Conservation (phyloP, 495 filamentous ascomycete species). For the Podospora bellae-mahoneyi region DNA sequence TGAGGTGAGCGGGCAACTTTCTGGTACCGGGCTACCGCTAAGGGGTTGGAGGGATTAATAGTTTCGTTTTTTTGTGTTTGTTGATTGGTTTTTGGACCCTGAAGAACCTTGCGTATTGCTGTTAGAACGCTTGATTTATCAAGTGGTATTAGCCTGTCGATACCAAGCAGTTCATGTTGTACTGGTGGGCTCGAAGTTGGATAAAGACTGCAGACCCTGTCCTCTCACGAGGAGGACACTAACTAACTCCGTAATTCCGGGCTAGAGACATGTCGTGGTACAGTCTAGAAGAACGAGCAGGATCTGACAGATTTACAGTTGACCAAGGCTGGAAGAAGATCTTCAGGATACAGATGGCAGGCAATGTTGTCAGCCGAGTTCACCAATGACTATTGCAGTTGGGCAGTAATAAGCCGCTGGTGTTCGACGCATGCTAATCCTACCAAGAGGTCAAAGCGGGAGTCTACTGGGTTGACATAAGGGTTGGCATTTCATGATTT, state of each 20-base stretch:
- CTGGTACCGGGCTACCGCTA: not conserved
- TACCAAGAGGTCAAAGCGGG: not conserved
- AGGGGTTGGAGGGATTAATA: not conserved
- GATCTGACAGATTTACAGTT: not conserved
- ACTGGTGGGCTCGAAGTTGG: no score
- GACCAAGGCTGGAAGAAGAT: not conserved
- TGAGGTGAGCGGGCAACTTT: not conserved
- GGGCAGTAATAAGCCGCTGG: not conserved
- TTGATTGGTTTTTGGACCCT: not conserved
- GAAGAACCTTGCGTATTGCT: not conserved
- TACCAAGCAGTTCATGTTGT: no score
- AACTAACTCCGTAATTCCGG: not conserved
- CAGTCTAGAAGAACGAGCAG: not conserved
- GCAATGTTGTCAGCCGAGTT: not conserved
- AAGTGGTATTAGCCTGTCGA: no score
- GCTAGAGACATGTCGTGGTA: not conserved
- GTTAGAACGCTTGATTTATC: not conserved
- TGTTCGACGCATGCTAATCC: not conserved
- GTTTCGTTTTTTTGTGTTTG: not conserved
- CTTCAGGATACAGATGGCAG: not conserved
- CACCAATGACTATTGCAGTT: not conserved
- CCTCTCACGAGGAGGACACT: no score
- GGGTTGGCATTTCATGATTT: no score
- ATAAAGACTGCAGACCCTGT: no score
- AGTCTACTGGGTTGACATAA: no score